Evolutionary conservation across 2,329 filamentous ascomycete genomes (phyloP), one percentile per base, ranked within the genome.

Genomic region (Cladosporium sphaerospermum): DNA sequence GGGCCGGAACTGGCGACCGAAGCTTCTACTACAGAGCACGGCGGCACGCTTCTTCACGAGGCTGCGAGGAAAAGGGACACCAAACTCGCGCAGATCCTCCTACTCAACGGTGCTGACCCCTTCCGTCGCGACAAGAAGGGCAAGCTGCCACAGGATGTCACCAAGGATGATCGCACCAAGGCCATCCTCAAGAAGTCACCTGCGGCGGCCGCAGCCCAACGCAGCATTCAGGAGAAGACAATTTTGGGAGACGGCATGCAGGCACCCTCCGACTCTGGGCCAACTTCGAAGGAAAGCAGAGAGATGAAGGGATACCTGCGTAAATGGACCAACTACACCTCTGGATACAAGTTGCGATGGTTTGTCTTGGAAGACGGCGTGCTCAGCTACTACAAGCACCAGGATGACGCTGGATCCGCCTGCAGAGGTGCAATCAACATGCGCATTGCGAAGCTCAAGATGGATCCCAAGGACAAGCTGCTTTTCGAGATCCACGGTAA

Each of bases 291-390:
- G 60, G 93, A 99, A 66, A 87, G 88, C 14, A 81, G 91, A 45
- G 92, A 97, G 71, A 97, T 99, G 88, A 96, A 95, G 74, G 93
- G 93, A 6, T 99, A 97, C 69, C 77, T 99, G 53, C 97, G 96
- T 74, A 99, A 99, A 70, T 99, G 93, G 93, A 99, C 93, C 45
- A 99, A 99, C 69, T 99, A 99, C 69, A 91, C 92, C 18, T 91
- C 88, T 67, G 93, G 93, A 8, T 99, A 96, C 74, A 96, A 99
- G 73, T 71, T 99, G 58, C 81, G 93, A 56, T 99, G 92, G 91
- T 99, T 99, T 67, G 93, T 97, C 11, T 81, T 99, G 8, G 93
- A 99, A 68, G 93, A 99, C 67, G 93, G 93, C 10, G 92, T 99
- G 10, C 72, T 99, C 60, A 97, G 93, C 71, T 99, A 99, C 74